Base-by-base conservation (phyloP, 225 moss, liverwort and hornwort species). In the Pleurozium schreberi region DNA sequence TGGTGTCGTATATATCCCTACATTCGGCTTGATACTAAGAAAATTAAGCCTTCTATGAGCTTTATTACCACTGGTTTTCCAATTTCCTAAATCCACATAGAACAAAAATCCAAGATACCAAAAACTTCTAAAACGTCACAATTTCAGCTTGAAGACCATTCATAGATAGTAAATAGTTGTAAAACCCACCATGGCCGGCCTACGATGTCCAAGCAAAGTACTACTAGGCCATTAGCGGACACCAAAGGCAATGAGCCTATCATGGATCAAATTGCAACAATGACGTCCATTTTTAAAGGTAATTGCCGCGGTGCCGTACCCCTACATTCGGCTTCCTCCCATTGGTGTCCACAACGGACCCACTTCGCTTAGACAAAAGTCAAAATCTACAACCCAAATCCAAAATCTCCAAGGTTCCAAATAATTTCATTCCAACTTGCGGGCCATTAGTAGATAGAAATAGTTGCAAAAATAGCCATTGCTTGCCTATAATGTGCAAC, bases 381-480 rank as follows among this genome's bases (percentile, higher is more conserved):
- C n/a, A n/a, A n/a, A n/a, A n/a, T n/a, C 17, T 53, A 2, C 17
- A 53, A 53, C 17, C 15, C 53, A 5, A 64, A 64, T 64, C 5
- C 9, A 33, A 33, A 17, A 33, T 33, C 8, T 64, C 5, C 2
- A 33, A 33, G 17, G 33, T 64, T 68, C 7, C 12, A 68, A 68
- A 13, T 33, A 17, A 17, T 64, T 33, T 64, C 64, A 16, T 40
- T 68, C 9, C 18, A 74, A 7, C 4, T 0, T 49, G 1, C 31
- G 19, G 49, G 5, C 19, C 4, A 49, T 3, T 33, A 3, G 20
- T 50, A 12, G 33, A 50, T 10, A 71, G 12, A 43, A 71, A 15
- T 0, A 0, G 1, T 71, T 43, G 71, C 9, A 43, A 43, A 43
- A 16, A 5, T 16, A 1, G 27, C 0, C 43, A 15, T 3, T 2